Conservation (phyloP, 192 early-diverging fungal genomes). For the Lunasporangiospora selenospora region DNA sequence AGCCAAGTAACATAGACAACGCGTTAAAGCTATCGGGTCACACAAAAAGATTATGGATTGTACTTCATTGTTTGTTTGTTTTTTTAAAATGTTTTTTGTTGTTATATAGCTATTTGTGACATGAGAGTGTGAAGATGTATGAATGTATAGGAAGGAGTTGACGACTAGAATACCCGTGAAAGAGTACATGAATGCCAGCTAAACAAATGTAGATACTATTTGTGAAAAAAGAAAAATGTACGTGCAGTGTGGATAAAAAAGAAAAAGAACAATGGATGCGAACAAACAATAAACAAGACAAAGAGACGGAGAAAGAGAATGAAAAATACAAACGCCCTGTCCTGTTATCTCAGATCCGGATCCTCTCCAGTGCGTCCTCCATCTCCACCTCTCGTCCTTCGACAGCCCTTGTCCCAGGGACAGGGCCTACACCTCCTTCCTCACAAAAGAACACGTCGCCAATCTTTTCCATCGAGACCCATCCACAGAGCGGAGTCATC, state of each 20-base stretch:
- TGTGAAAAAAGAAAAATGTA: background rate
- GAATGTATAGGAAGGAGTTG: too few relatives aligned
- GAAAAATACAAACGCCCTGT: background rate
- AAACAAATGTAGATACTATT: background rate
- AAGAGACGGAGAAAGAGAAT: background rate
- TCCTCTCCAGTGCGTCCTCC: slow-evolving; percentile 43
- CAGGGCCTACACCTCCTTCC: slow-evolving; percentile 41
- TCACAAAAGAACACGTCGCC: slow-evolving; percentile 49
- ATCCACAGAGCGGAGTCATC: slow-evolving; percentile 60
- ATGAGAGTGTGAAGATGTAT: too few relatives aligned
- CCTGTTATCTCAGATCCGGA: slow-evolving; percentile 12
- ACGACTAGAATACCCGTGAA: background rate
- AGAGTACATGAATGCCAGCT: background rate
- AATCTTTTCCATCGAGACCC: slow-evolving; percentile 54
- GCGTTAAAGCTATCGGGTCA: too few relatives aligned
- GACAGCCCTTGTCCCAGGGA: slow-evolving; percentile 35
- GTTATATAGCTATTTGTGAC: too few relatives aligned
- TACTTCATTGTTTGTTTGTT: too few relatives aligned
- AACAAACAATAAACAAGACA: background rate
- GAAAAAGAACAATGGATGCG: background rate
- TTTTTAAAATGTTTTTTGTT: too few relatives aligned
- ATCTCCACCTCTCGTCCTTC: slow-evolving; percentile 44
- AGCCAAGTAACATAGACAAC: too few relatives aligned
- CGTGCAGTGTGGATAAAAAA: background rate
- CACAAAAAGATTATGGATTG: too few relatives aligned